Percentiles rank a stretch among this genome's conserved stretches.
Evolutionary conservation across 257 asterid genomes (phyloP).

Genomic region (Scutellaria barbata): DNA sequence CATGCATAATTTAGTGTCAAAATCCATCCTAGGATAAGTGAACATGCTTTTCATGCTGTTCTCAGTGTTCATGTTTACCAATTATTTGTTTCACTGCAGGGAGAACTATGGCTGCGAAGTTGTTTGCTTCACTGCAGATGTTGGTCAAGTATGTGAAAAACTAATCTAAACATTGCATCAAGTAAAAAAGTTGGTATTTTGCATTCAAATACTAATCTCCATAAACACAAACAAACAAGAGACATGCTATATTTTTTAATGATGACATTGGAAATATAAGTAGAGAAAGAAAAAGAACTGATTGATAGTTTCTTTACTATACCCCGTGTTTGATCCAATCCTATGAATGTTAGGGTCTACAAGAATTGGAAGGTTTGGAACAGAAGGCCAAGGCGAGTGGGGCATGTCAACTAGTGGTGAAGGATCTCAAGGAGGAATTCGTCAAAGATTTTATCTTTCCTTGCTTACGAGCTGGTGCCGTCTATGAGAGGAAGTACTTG

Average conservation of each 20-base stretch:
- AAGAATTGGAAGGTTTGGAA: conserved; percentile 95
- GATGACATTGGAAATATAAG: conserved; percentile 14
- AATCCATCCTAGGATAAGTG: not conserved
- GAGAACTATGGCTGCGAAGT: conserved; percentile 93
- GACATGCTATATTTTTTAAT: conserved; percentile 14
- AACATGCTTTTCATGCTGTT: not conserved
- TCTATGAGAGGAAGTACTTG: conserved; percentile 91
- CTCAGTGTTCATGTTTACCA: conserved; percentile 13
- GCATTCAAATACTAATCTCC: conserved; percentile 1
- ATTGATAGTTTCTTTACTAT: conserved; percentile 5
- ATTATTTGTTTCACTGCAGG: conserved; percentile 51
- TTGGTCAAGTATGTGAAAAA: conserved; percentile 79
- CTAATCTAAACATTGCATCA: conserved; percentile 26
- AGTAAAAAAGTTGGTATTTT: conserved; percentile 1
- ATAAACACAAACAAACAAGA: not conserved
- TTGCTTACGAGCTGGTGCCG: conserved; percentile 93
- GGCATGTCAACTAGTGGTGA: conserved; percentile 94
- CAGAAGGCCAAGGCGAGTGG: conserved; percentile 96
- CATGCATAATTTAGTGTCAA: conserved; percentile 9
- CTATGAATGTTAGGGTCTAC: conserved; percentile 59
- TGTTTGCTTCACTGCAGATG: conserved; percentile 96
- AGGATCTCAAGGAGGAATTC: conserved; percentile 94
- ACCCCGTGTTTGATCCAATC: conserved; percentile 18
- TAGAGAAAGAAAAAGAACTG: conserved; percentile 7
- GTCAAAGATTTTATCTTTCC: conserved; percentile 90